Conservation (phyloP, 345 rosid genomes). For the Boechera stricta region DNA sequence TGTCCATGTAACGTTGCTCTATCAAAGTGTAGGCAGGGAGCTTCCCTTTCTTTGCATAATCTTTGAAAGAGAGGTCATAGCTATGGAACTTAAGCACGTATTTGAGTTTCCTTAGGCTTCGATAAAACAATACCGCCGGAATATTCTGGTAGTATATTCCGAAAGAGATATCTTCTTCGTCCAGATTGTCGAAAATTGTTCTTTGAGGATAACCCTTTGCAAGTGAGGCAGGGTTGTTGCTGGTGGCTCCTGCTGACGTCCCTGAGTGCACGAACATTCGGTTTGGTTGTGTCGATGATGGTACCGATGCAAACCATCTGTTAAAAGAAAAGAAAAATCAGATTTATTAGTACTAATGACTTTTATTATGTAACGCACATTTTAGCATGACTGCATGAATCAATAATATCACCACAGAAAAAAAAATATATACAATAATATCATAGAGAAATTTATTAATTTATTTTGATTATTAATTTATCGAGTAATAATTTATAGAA, state of each 20-base stretch:
- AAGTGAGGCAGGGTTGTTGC: slow-evolving; percentile 67
- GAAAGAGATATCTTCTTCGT: slow-evolving; percentile 59
- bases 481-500: no score
- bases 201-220: slow-evolving; percentile 75
- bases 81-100: slow-evolving; percentile 57
- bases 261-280: slow-evolving; percentile 78
- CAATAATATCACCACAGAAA: background rate
- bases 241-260: slow-evolving; percentile 85
- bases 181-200: slow-evolving; percentile 78
- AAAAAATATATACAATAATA: no score
- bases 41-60: slow-evolving; percentile 63
- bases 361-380: background rate
- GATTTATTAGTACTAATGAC: background rate
- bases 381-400: no score
- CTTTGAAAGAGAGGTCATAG: slow-evolving; percentile 57
- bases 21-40: slow-evolving; percentile 72
- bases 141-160: slow-evolving; percentile 88
- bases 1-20: slow-evolving; percentile 88
- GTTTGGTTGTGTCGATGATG: slow-evolving; percentile 90
- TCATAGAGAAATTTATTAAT: no score
- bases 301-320: slow-evolving; percentile 91
- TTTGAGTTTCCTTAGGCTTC: slow-evolving; percentile 72
- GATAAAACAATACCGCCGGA: slow-evolving; percentile 79
- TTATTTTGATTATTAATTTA: no score
- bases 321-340: background rate